Percentiles rank a stretch among this genome's conserved stretches.
Evolutionary conservation across 78 protist genomes (phyloP).

Genomic region (Monosiga brevicollis): DNA sequence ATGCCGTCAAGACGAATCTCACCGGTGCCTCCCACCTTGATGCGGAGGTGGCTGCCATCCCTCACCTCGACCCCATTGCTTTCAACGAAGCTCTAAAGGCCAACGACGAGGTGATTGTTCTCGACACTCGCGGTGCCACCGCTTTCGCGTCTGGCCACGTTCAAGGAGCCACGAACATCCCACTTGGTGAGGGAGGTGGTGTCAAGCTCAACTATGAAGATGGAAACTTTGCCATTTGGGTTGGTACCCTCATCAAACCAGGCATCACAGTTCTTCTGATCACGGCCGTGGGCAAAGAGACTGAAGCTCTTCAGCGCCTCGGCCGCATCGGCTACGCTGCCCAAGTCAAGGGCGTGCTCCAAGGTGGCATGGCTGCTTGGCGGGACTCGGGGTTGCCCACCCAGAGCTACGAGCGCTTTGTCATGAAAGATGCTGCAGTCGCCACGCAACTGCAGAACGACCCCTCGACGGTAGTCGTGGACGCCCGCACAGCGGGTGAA

Average conservation of each 20-base stretch:
- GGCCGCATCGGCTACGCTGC: slow-evolving; percentile 3
- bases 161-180: not conserved
- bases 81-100: not conserved
- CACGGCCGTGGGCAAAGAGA: not conserved
- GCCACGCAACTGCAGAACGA: too few relatives aligned
- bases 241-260: not conserved
- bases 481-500: not conserved
- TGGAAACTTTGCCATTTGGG: slow-evolving; percentile 20
- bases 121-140: slow-evolving; percentile 5
- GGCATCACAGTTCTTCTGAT: not conserved
- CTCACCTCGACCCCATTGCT: not conserved
- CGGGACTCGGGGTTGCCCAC: not conserved
- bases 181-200: slow-evolving; percentile 1
- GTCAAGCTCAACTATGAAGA: not conserved
- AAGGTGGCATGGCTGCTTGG: slow-evolving; percentile 2
- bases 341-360: not conserved
- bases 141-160: not conserved
- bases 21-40: not conserved
- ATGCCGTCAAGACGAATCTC: slow-evolving; percentile 1
- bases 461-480: not conserved
- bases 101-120: not conserved
- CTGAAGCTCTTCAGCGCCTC: slow-evolving; percentile 1
- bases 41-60: not conserved
- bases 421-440: too few relatives aligned
- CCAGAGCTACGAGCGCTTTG: too few relatives aligned